phyloP scores from a whole-genome alignment of 805 yeast genomes.

The Zygosaccharomyces gambellarensis region DNA sequence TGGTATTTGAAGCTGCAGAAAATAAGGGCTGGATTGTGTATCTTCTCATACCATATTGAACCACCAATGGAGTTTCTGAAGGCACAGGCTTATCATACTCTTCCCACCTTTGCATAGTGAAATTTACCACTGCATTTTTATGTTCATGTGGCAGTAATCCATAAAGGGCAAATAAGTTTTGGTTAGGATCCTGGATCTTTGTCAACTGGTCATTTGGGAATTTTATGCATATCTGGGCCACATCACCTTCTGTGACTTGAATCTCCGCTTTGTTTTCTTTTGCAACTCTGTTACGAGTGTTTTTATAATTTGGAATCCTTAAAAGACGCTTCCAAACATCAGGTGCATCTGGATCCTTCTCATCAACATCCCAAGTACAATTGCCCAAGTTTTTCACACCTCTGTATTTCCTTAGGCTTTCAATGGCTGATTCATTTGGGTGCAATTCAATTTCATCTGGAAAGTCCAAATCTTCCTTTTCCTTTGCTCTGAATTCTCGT shows the following conservation, averaged over 20 bases:
- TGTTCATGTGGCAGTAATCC: slow-evolving; percentile 83
- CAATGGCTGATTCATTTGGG: slow-evolving; percentile 71
- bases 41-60: slow-evolving; percentile 92
- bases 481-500: slow-evolving; percentile 59
- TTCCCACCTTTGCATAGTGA: slow-evolving; percentile 83
- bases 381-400: slow-evolving; percentile 80
- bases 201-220: slow-evolving; percentile 48
- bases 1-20: slow-evolving; percentile 68
- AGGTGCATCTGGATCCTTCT: slow-evolving; percentile 71
- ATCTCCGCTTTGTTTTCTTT: slow-evolving; percentile 51
- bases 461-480: slow-evolving; percentile 81
- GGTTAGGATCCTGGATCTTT: slow-evolving; percentile 40
- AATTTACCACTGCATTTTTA: slow-evolving; percentile 75
- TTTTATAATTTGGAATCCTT: slow-evolving; percentile 69
- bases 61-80: slow-evolving; percentile 72
- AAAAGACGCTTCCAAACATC: slow-evolving; percentile 69
- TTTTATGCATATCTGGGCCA: slow-evolving; percentile 53
- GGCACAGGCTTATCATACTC: slow-evolving; percentile 82
- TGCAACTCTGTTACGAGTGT: slow-evolving; percentile 61
- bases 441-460: slow-evolving; percentile 91
- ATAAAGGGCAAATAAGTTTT: slow-evolving; percentile 57
- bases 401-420: slow-evolving; percentile 71
- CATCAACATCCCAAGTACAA: slow-evolving; percentile 85
- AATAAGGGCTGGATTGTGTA: slow-evolving; percentile 76
- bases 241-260: slow-evolving; percentile 57